Evolutionary conservation across 768 basidiomycete genomes (phyloP).

Genomic region (Artomyces pyxidatus): DNA sequence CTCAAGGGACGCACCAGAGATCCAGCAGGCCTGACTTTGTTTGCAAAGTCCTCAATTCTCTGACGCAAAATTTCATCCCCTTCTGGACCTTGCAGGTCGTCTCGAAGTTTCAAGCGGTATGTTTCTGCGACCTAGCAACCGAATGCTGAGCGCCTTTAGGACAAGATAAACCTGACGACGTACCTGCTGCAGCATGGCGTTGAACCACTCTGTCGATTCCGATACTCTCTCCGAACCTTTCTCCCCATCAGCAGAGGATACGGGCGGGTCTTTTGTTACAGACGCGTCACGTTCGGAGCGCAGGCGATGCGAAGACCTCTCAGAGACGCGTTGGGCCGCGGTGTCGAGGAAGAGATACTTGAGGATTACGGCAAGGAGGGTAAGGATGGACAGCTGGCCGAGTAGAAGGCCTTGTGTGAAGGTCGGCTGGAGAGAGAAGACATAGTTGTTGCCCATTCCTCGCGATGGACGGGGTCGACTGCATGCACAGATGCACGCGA

Average conservation of each 20-base stretch:
- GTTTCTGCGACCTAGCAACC: slow-evolving; percentile 44
- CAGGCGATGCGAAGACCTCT: slow-evolving; percentile 52
- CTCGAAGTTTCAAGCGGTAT: slow-evolving; percentile 71
- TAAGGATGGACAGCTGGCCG: slow-evolving; percentile 83
- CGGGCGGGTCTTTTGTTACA: neutral
- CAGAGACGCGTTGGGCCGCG: slow-evolving; percentile 41
- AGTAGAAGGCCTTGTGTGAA: slow-evolving; percentile 94
- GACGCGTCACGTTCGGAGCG: slow-evolving; percentile 2
- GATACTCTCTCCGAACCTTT: slow-evolving; percentile 23
- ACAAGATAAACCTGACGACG: too few relatives aligned
- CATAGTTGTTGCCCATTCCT: slow-evolving; percentile 47
- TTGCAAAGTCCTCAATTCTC: slow-evolving; percentile 75
- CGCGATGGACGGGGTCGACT: too few relatives aligned
- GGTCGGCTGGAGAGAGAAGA: slow-evolving; percentile 73
- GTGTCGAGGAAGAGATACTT: slow-evolving; percentile 94
- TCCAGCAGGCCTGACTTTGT: slow-evolving; percentile 60
- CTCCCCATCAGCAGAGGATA: neutral
- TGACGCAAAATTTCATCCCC: slow-evolving; percentile 80
- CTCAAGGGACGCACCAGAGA: slow-evolving; percentile 46
- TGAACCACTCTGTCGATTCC: slow-evolving; percentile 91
- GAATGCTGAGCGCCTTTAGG: too few relatives aligned
- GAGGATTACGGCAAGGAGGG: slow-evolving; percentile 72
- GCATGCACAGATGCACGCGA: too few relatives aligned
- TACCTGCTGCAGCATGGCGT: slow-evolving; percentile 77
- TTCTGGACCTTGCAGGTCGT: slow-evolving; percentile 57